Base-by-base conservation (phyloP, 2,329 filamentous ascomycete genomes). In the Penicillium sp. region DNA sequence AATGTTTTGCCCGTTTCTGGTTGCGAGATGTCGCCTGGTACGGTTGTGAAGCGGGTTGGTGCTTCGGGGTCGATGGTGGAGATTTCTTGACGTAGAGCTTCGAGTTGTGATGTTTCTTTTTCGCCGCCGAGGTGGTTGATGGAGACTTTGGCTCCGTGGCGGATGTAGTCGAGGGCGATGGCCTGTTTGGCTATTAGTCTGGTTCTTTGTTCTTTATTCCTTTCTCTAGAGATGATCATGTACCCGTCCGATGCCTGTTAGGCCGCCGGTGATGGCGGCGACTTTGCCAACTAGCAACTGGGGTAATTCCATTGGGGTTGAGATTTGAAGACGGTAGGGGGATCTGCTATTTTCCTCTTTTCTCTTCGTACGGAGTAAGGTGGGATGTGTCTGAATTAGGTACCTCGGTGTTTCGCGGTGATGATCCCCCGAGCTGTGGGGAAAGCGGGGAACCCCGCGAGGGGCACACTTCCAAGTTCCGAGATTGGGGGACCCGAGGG, bases 261-360 rank as follows among this genome's bases (percentile, higher is more conserved):
- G 86, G 49, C 88, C 89, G 56, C 90, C 89, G 0, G 89, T 95
- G 63, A 95, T 89, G 66, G 89, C 87, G 70, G 88, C 88, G 11
- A 84, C 86, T 71, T 95, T 95, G 68, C 81, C 82, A 46, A 73
- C 66, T 49, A 95, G 82, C 59, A 93, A 78, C 57, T 65, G 64
- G 54, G 68, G 63, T 6, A 63, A 54, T 44, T 65, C 55, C 67
- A 69, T 70, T 42, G 16, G 2, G 6, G 14, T 13, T 42, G 38
- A 28, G 12, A 27, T 19, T 0, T 34, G 4, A 6, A 3, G 16
- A 30, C 19, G 5, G 19, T 42, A n/a, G 14, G 11, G 13, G 16
- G 14, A 3, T 31, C 22, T 12, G 3, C 39, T 33, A 8, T 27
- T 11, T 28, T 41, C 18, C 19, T 41, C 16, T 22, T 10, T 10